Evolutionary conservation across 139 green algal species (phyloP).

Genomic region (Trebouxia sp.): DNA sequence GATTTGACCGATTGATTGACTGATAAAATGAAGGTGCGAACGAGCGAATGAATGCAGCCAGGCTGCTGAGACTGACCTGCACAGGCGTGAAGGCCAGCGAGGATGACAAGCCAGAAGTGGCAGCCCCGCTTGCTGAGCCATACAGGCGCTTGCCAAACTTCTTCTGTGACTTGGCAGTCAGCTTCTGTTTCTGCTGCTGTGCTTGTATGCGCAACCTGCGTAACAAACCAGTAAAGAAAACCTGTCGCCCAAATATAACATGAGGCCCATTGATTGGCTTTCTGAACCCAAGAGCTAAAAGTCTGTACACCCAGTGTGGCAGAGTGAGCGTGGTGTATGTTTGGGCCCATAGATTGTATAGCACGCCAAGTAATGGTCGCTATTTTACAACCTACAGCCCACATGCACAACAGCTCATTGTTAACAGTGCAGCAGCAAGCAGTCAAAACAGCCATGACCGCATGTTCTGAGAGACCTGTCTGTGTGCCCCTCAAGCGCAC

Average conservation of each 20-base stretch:
- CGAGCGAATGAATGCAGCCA: neutral
- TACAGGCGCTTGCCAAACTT: conserved; percentile 65
- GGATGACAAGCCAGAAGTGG: conserved; percentile 77
- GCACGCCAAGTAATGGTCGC: no score
- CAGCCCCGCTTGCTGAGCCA: conserved; percentile 42
- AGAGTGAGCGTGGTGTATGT: no score
- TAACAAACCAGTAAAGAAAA: neutral
- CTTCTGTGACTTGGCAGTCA: conserved; percentile 74
- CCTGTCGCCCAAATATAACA: neutral
- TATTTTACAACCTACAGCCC: no score
- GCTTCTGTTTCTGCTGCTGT: conserved; percentile 79
- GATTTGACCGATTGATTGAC: no score
- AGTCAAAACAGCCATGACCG: no score
- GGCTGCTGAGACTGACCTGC: conserved; percentile 50
- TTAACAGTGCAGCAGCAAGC: neutral
- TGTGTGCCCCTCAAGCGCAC: no score
- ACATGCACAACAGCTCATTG: neutral
- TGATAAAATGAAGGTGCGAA: no score
- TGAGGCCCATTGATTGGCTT: no score
- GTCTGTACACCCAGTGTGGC: no score
- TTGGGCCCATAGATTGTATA: no score
- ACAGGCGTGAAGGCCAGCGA: conserved; percentile 95
- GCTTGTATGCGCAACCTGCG: conserved; percentile 71
- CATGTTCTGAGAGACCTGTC: no score
- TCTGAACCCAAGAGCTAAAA: no score